Evolutionary conservation across 306 rosid genomes (phyloP), one percentile per base, ranked within the genome.

Genomic region (Vigna radiata): DNA sequence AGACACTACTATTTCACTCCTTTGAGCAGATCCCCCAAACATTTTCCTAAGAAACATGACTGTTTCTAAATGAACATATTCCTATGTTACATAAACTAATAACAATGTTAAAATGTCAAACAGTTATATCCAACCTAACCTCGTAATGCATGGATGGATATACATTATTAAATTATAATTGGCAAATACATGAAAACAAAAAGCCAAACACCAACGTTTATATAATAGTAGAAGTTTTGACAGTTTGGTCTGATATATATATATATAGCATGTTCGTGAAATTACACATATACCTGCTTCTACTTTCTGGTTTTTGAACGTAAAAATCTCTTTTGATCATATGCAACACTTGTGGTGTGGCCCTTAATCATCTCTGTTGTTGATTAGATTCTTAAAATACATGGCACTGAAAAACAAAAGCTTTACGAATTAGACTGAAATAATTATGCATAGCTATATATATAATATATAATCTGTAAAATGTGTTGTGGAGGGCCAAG

Each of bases 401-500:
- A 60, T 61, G 53, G 17, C 37, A 59, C 14, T 61, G 72, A 36
- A 63, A 49, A 18, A 4, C 3, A 8, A 52, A 56, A 47, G 4
- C 39, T 33, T 21, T 70, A 41, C 39, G 41, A 39, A 55, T 36
- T 8, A 19, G 19, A 58, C 36, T 25, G 37, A 25, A 19, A 16
- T 66, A 67, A 77, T 36, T 21, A 58, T 53, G 19, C 31, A 62
- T 41, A 13, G 14, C 52, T n/a, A 39, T n/a, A 25, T 25, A 25
- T 25, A 21, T 21, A 21, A 25, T 25, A 43, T 61, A 53, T 10
- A 53, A 50, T 36, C 46, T 27, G 18, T n/a, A 54, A 68, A 39
- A 66, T 62, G 79, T 52, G 50, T 36, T 41, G 58, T 70, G 77
- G 72, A 73, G 64, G 80, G 50, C 70, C 80, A 72, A 67, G 73